Evolutionary conservation across 129 eudicot genomes (phyloP).

Genomic region (Chrysanthemum lavandulifolium): DNA sequence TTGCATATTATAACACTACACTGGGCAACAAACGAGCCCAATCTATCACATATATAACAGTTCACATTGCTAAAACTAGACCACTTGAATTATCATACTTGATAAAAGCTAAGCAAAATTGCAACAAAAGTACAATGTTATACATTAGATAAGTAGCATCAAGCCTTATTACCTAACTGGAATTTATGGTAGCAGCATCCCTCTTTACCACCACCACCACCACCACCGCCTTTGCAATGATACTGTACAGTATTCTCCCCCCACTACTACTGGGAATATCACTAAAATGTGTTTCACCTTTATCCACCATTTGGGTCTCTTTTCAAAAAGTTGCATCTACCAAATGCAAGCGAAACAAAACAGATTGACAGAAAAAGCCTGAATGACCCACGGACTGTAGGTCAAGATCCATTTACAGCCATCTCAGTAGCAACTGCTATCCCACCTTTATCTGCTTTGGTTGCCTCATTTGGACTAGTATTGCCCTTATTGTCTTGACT

Average conservation of each 20-base stretch:
- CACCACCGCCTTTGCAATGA: slow-evolving; percentile 45
- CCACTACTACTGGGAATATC: slow-evolving; percentile 34
- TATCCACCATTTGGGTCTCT: slow-evolving; percentile 18
- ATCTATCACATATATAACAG: slow-evolving; percentile 25
- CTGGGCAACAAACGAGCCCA: not conserved
- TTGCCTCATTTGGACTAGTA: slow-evolving; percentile 25
- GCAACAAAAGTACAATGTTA: slow-evolving; percentile 24
- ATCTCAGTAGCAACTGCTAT: slow-evolving; percentile 45
- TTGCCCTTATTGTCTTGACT: slow-evolving; percentile 23
- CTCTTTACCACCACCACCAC: slow-evolving; percentile 18
- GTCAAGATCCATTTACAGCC: slow-evolving; percentile 73
- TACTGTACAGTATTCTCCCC: slow-evolving; percentile 68
- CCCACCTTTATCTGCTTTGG: slow-evolving; percentile 24
- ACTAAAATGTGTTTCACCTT: slow-evolving; percentile 26
- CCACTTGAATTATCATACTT: slow-evolving; percentile 22
- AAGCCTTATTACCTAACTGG: slow-evolving; percentile 25
- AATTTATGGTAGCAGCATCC: slow-evolving; percentile 12
- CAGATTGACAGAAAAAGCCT: slow-evolving; percentile 21
- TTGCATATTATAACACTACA: slow-evolving; percentile 15
- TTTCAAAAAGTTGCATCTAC: slow-evolving; percentile 23
- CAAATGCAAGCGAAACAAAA: slow-evolving; percentile 17
- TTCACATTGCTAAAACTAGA: slow-evolving; percentile 31
- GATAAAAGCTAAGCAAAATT: slow-evolving; percentile 26
- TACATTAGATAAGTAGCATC: slow-evolving; percentile 28
- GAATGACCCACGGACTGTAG: slow-evolving; percentile 13